Evolutionary conservation across 345 rosid species (phyloP), one percentile per base, ranked within the genome.

Genomic region (Limnanthes douglasii): DNA sequence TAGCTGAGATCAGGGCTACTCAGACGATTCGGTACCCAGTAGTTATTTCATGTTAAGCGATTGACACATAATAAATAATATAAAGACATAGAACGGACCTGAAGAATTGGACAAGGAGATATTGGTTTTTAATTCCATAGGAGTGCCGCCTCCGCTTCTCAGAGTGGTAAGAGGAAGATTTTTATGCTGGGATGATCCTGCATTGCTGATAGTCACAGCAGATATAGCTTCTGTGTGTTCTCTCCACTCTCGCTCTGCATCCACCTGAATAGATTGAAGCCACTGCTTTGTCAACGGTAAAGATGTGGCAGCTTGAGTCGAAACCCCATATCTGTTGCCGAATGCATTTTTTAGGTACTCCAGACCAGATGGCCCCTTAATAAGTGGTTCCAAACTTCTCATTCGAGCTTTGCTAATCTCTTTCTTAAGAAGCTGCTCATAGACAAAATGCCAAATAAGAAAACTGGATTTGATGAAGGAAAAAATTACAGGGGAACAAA

Each of bases 361-460:
- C 21, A 73, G 48, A 46, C 84, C 93, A 47, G 86, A 76, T 37
- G 90, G 83, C 16, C 97, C 97, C 61, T 68, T 88, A 39, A 88
- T 43, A 50, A 79, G 51, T 21, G 95, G 84, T 62, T 76, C 83
- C 81, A 83, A 65, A 25, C 79, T 54, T 46, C 59, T 72, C 53
- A 83, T 53, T 22, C 79, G 97, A 24, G 94, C 73, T 59, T 61
- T 70, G 64, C 86, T 74, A 23, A 88, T 79, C 64, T 79, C 94
- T 34, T 42, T 61, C 56, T 73, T 79, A 13, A 88, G 60, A 46
- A 49, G 66, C 97, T 88, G 59, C n/a, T n/a, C n/a, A n/a, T n/a
- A n/a, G n/a, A n/a, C n/a, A n/a, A n/a, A n/a, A n/a, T n/a, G n/a
- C n/a, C n/a, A n/a, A n/a, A n/a, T n/a, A n/a, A n/a, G n/a, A n/a